Evolutionary conservation across 164 flowering plant genomes (phyloP).

Genomic region (Umbellularia californica): DNA sequence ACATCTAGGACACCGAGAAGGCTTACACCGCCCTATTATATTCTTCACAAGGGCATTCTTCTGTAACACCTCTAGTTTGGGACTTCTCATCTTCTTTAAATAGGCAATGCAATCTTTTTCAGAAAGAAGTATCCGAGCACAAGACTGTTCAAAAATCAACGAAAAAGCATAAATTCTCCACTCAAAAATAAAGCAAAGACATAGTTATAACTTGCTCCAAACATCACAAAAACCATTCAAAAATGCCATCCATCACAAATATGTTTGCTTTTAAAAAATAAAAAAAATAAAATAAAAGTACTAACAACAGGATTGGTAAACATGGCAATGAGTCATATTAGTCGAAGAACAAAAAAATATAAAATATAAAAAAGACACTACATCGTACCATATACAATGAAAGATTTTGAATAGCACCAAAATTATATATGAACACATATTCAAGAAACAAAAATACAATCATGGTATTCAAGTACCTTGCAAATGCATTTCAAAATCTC

Average conservation of each 20-base stretch:
- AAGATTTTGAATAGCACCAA: background rate
- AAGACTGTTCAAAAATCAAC: conserved; percentile 39
- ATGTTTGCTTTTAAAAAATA: too few species aligned
- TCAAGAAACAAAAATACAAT: background rate
- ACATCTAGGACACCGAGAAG: conserved; percentile 52
- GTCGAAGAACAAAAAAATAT: background rate
- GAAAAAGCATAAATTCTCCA: background rate
- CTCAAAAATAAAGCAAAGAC: background rate
- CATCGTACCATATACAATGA: background rate
- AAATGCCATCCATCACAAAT: background rate
- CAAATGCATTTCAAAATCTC: conserved; percentile 82
- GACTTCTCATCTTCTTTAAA: conserved; percentile 69
- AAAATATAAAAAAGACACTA: background rate
- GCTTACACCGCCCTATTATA: conserved; percentile 52
- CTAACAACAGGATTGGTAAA: too few species aligned
- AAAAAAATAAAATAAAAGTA: too few species aligned
- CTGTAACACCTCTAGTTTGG: conserved; percentile 50
- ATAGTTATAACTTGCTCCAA: background rate
- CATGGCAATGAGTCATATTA: background rate
- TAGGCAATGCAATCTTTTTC: conserved; percentile 44
- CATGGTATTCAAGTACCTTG: conserved; percentile 49
- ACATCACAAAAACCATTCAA: background rate
- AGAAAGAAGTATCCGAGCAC: conserved; percentile 68
- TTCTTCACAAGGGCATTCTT: conserved; percentile 52
- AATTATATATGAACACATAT: background rate